Evolutionary conservation across 2,329 filamentous ascomycete genomes (phyloP), one percentile per base, ranked within the genome.

Genomic region (Diaporthe amygdali): DNA sequence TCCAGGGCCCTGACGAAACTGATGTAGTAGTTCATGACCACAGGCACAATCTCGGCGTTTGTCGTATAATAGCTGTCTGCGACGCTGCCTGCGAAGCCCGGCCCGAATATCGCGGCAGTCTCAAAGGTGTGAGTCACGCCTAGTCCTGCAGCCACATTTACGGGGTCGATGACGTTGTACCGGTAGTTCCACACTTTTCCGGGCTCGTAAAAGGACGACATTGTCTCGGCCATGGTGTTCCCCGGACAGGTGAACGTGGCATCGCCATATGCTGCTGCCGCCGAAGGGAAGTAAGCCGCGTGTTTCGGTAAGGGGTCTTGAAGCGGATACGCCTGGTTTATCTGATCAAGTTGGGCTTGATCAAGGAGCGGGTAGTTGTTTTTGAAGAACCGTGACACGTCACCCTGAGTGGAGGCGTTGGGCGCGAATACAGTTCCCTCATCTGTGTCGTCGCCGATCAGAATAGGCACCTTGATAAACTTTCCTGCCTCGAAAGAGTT

Each of bases 401-500:
- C 77, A 2, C 76, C 76, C 0, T 76, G 61, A 0, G 78, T 80
- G 30, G 75, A 73, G 14, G 82, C 81, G 72, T 86, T 79, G 68
- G 76, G 64, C 30, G 80, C 83, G 72, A 88, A 88, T 7, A 80
- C 74, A 7, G 84, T 82, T 39, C 87, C 86, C 76, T 88, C 86
- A 67, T 87, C 77, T 1, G 79, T 84, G 51, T 81, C 81, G 2
- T 81, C 81, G 20, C 86, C 85, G 49, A 84, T 85, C 30, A 91
- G 84, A 0, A 85, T 79, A 0, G 89, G 89, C 0, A 91, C 83
- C 32, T 83, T 83, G 72, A 89, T 78, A 77, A 89, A 88, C 4
- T 83, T 84, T 0, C 87, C 88, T 12, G 84, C 61, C 2, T 79
- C 75, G 52, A 84, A 85, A 67, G 86, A 76, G 2, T 69, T 71